Base-by-base conservation (phyloP, 1,284 basidiomycete species). In the Apiotrichum veenhuisii region DNA sequence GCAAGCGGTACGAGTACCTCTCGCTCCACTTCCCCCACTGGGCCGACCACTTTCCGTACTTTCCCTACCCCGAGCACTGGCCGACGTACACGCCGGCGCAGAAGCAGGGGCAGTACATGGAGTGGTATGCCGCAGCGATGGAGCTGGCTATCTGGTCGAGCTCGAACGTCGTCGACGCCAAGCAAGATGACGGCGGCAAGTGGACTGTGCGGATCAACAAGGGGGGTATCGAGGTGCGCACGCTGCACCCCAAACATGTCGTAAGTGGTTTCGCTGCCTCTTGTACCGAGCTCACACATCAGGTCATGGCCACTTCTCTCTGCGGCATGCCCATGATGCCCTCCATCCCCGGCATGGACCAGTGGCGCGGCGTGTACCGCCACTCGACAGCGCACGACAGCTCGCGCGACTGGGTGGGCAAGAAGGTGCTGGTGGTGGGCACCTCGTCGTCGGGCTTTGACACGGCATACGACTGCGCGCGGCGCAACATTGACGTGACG, bases 1-100 rank as follows among this genome's bases (percentile, higher is more conserved):
- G 82, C 55, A 54, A 52, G 10, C 75, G 85, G n/a, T 85, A 86
- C 66, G 80, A 84, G 57, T 80, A 81, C 12, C 73, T 86, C 33
- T 84, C 81, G 55, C 73, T 87, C 43, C 84, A 87, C 64, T 82
- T 84, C 65, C 81, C 84, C 20, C 82, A 85, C 50, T 85, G 64
- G 65, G 64, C 60, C 23, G 65, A 70, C 53, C 66, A 70, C 60
- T 49, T 84, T 45, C 79, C 81, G 74, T 85, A 62, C 59, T 80
- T 74, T 22, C 63, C 66, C 3, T 80, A 74, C 60, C 79, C 79
- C 25, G 41, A 64, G 14, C 68, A 73, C 20, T 87, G 86, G 85
- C 84, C 85, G 0, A 81, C 83, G 0, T 85, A 81, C 64, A 81
- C 82, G 0, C 83, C 84, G 1, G 82, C 83, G 17, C 75, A 72